Evolutionary conservation across 2,329 filamentous ascomycete species (phyloP).

Genomic region (Verticillium nonalfalfae): DNA sequence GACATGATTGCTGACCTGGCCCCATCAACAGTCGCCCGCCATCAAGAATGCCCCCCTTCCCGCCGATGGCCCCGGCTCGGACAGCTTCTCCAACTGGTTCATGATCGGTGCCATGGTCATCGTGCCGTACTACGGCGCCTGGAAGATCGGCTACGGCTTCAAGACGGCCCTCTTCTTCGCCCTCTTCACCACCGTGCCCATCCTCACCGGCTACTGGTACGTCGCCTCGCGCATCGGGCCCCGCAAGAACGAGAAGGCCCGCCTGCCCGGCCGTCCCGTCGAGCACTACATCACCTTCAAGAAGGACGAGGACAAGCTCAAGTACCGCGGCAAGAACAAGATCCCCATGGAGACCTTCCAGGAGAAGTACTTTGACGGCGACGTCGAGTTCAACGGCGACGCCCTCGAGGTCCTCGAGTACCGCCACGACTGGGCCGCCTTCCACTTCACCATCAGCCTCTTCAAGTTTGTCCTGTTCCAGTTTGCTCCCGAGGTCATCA

Average conservation of each 20-base stretch:
- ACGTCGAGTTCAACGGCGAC: constrained; percentile 84
- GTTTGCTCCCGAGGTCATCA: constrained; percentile 75
- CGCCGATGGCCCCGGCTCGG: constrained; percentile 68
- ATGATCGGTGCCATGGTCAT: constrained; percentile 59
- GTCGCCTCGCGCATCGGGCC: constrained; percentile 67
- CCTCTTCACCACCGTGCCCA: constrained; percentile 64
- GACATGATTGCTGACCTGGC: not conserved
- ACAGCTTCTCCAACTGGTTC: constrained; percentile 70
- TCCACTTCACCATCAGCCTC: constrained; percentile 70
- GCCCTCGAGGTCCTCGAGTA: constrained; percentile 75
- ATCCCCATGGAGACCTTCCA: constrained; percentile 82
- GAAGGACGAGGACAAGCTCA: constrained; percentile 37
- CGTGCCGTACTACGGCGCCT: constrained; percentile 68
- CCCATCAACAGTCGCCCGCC: constrained; percentile 58
- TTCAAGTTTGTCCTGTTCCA: constrained; percentile 75
- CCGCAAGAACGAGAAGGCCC: constrained; percentile 78
- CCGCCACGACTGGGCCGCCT: constrained; percentile 84
- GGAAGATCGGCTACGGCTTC: constrained; percentile 70
- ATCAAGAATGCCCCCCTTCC: constrained; percentile 86
- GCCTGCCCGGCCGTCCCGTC: constrained; percentile 67
- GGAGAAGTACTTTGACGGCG: constrained; percentile 84
- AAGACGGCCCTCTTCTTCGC: constrained; percentile 78
- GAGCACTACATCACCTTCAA: constrained; percentile 78
- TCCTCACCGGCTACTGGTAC: constrained; percentile 72
- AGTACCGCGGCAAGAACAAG: constrained; percentile 64